phyloP scores from a whole-genome alignment of 2,329 filamentous ascomycete genomes.

The Cladosporium oxysporum region DNA sequence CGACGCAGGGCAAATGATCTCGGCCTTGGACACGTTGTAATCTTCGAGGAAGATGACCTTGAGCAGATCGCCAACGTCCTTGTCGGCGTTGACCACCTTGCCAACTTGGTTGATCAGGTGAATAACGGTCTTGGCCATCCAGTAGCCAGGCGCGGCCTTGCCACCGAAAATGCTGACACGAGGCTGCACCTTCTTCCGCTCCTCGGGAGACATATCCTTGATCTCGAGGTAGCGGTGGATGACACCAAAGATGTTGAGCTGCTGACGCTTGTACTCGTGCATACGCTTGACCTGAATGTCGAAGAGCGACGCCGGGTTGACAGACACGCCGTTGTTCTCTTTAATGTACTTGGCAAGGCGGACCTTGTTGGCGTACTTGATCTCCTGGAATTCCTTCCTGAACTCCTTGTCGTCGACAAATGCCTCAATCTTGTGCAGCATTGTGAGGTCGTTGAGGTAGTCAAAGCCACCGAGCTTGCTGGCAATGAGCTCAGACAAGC shows the following conservation, averaged over 20 bases:
- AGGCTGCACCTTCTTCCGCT: constrained; percentile 81
- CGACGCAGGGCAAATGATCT: constrained; percentile 91
- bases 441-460: constrained; percentile 87
- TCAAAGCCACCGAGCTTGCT: constrained; percentile 80
- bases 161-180: constrained; percentile 96
- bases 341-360: constrained; percentile 90
- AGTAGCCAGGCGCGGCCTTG: constrained; percentile 97
- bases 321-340: constrained; percentile 71
- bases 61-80: constrained; percentile 86
- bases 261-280: constrained; percentile 98
- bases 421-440: constrained; percentile 82
- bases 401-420: constrained; percentile 84
- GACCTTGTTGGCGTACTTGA: constrained; percentile 96
- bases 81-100: constrained; percentile 85
- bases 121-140: constrained; percentile 97
- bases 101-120: constrained; percentile 94
- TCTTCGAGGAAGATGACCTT: constrained; percentile 98
- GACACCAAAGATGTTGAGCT: constrained; percentile 97
- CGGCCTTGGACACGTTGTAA: constrained; percentile 99
- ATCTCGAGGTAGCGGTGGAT: constrained; percentile 91
- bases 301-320: constrained; percentile 87
- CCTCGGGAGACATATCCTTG: constrained; percentile 79
- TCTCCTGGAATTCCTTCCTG: constrained; percentile 91
- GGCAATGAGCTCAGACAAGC: constrained; percentile 86
- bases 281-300: constrained; percentile 99